Conservation (phyloP, 1,284 basidiomycete species). For the Rhizoctonia solani region DNA sequence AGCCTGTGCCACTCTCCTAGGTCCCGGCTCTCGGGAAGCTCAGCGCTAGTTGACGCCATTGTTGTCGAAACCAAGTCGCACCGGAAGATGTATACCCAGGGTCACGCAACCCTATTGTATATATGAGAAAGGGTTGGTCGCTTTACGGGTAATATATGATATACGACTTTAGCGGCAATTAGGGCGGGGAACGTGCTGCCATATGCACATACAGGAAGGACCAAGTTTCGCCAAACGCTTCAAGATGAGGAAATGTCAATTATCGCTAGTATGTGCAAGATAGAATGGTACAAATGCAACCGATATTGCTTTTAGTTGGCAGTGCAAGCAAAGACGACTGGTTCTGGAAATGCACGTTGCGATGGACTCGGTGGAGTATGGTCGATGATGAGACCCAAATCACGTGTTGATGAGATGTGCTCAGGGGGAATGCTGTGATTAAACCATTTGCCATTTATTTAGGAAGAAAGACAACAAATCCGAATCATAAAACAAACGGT, state of each 20-base stretch:
- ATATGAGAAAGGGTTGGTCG: neutral
- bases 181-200: neutral
- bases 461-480: neutral
- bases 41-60: neutral
- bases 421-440: too few species aligned
- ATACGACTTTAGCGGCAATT: neutral
- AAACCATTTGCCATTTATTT: neutral
- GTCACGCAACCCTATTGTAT: neutral
- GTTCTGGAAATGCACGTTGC: too few species aligned
- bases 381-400: conserved; percentile 17
- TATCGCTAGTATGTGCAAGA: too few species aligned
- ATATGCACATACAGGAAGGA: too few species aligned
- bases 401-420: conserved; percentile 19
- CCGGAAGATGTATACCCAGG: neutral
- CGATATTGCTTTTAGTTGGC: too few species aligned
- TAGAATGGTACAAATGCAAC: too few species aligned
- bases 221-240: too few species aligned
- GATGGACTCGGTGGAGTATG: neutral
- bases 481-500: neutral
- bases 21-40: conserved; percentile 18
- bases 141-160: neutral
- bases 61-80: neutral
- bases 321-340: too few species aligned
- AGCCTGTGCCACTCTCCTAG: conserved; percentile 17
- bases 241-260: too few species aligned